Conservation (phyloP, 1,139 yeast species). For the Kluyveromyces sp. region DNA sequence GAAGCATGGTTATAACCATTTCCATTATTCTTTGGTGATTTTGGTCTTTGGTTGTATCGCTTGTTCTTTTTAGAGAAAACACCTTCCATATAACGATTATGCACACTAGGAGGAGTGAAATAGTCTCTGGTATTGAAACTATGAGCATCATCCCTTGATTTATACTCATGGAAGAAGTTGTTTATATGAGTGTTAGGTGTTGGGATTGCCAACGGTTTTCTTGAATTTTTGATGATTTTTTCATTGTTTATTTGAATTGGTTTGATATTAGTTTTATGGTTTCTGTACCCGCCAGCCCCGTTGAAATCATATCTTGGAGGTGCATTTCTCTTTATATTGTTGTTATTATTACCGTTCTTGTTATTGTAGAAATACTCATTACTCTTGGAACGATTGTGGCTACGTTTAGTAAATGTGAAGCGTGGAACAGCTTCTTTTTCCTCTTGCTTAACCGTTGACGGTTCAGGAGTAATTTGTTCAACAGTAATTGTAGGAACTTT, state of each 20-base stretch:
- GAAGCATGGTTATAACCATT: slow-evolving; percentile 4
- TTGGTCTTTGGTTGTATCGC: slow-evolving; percentile 14
- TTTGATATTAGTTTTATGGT: slow-evolving; percentile 16
- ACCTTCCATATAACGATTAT: slow-evolving; percentile 64
- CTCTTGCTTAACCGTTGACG: slow-evolving; percentile 4
- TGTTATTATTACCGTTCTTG: slow-evolving; percentile 5
- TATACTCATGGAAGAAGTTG: slow-evolving; percentile 32
- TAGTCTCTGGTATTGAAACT: slow-evolving; percentile 57
- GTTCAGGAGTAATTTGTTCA: slow-evolving; percentile 10
- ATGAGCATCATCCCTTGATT: slow-evolving; percentile 16
- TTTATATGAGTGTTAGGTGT: slow-evolving; percentile 37
- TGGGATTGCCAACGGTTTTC: slow-evolving; percentile 62
- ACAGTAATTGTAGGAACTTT: slow-evolving; percentile 4
- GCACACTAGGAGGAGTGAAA: slow-evolving; percentile 70
- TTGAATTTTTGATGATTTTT: slow-evolving; percentile 41
- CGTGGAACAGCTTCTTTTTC: slow-evolving; percentile 14
- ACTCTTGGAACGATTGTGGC: slow-evolving; percentile 7
- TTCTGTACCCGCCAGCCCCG: slow-evolving; percentile 5
- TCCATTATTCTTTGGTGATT: slow-evolving; percentile 9
- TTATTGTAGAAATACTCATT: slow-evolving; percentile 6
- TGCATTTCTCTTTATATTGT: slow-evolving; percentile 11
- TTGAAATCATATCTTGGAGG: neutral
- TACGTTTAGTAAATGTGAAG: slow-evolving; percentile 22
- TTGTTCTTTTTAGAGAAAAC: slow-evolving; percentile 39
- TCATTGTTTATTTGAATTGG: slow-evolving; percentile 26